Percentiles rank a stretch among this genome's conserved stretches.
phyloP scores from a whole-genome alignment of 1,139 yeast species.

The Pichia sorboxylosa region DNA sequence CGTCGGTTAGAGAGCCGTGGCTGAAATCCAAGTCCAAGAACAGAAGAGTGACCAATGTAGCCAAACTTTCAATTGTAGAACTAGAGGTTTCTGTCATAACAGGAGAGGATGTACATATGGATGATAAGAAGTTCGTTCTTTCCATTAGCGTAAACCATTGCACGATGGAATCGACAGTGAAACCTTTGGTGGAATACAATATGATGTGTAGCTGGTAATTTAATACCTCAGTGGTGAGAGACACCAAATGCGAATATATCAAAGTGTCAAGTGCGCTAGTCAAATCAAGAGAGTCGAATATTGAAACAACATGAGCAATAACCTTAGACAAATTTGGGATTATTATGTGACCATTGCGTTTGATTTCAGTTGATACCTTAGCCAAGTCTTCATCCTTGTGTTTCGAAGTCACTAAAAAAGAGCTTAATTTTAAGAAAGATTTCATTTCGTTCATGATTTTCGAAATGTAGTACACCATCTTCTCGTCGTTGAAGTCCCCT shows the following conservation, averaged over 20 bases:
- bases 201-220: slow-evolving; percentile 36
- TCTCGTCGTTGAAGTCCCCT: no score
- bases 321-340: no score
- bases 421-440: slow-evolving; percentile 2
- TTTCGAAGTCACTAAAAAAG: slow-evolving; percentile 1
- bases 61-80: slow-evolving; percentile 35
- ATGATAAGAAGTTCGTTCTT: slow-evolving; percentile 29
- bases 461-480: no score
- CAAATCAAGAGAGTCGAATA: no score
- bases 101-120: neutral
- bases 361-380: neutral
- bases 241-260: slow-evolving; percentile 1
- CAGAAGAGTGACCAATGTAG: slow-evolving; percentile 38
- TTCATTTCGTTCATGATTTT: slow-evolving; percentile 5
- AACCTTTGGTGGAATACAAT: slow-evolving; percentile 24
- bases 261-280: no score
- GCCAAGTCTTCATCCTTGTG: no score
- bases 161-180: slow-evolving; percentile 25
- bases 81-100: slow-evolving; percentile 5
- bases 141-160: slow-evolving; percentile 51
- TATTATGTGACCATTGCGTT: slow-evolving; percentile 10
- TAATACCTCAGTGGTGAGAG: slow-evolving; percentile 27
- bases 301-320: no score
- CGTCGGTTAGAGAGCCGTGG: slow-evolving; percentile 25
- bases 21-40: slow-evolving; percentile 45